Evolutionary conservation across 129 eudicot species (phyloP), one percentile per base, ranked within the genome.

Genomic region (Heracleum sosnowskyi): DNA sequence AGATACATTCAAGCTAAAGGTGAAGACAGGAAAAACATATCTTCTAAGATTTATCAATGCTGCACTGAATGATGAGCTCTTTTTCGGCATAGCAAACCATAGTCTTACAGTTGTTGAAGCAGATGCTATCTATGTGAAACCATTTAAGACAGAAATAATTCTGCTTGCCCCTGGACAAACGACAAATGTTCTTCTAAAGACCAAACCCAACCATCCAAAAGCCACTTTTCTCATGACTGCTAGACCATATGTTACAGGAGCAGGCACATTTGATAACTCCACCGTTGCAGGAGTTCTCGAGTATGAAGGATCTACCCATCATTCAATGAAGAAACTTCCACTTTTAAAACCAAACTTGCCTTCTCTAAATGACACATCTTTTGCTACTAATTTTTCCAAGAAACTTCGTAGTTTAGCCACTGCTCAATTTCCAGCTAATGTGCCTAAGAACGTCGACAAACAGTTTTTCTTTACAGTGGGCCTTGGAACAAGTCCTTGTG

Each of bases 91-190:
- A 9, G 91, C 91, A 15, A 83, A 85, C 81, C 91, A 88, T 76
- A 88, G 80, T 24, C 82, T 85, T 26, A 83, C 82, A 5, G 75
- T 85, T 4, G 88, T 87, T 9, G 91, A 84, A 13, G 88, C 77
- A 10, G 91, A 87, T 33, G 88, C 88, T 13, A 49, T 79, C 12
- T 84, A 87, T 51, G 88, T 87, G 11, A 87, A 87, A 75, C 85
- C 88, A 33, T 87, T 87, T 53, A 81, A 85, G 68, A 87, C 90
- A 0, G 69, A 83, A 29, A 86, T 86, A 24, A 40, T 87, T 73
- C 41, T 90, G 0, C 74, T 90, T 15, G 57, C 88, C 34, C 91
- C 95, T 1, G 95, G 95, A 63, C 95, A 90, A 77, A 90, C 95
- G 62, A 79, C 89, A 41, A 87, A 90, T 40, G 87, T 86, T 37